Conservation (phyloP, 257 asterid species). For the Solanum bulbocastanum region DNA sequence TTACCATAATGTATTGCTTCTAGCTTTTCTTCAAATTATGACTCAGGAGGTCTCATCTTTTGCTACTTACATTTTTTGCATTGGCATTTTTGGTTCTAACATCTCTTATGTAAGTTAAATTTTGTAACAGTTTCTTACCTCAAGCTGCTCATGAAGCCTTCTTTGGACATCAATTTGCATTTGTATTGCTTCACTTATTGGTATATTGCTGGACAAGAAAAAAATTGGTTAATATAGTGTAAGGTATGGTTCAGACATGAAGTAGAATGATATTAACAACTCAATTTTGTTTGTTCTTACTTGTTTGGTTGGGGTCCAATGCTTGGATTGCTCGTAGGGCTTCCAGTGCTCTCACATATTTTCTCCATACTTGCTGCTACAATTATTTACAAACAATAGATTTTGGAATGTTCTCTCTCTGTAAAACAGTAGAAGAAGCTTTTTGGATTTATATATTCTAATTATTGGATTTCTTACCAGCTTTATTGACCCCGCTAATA, state of each 20-base stretch:
- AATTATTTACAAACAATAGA: conserved; percentile 16
- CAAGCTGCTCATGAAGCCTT: conserved; percentile 79
- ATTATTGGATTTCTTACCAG: conserved; percentile 37
- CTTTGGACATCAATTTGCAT: conserved; percentile 86
- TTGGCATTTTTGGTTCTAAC: background rate
- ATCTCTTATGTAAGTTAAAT: background rate
- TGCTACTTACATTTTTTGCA: background rate
- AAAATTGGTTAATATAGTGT: background rate
- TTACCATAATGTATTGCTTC: background rate
- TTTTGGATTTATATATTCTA: background rate
- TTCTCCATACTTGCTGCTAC: conserved; percentile 48
- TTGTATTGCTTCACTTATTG: conserved; percentile 62
- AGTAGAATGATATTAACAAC: background rate
- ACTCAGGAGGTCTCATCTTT: background rate
- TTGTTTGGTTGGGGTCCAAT: conserved; percentile 41
- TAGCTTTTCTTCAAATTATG: background rate
- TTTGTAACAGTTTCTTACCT: conserved; percentile 33
- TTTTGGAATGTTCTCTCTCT: background rate
- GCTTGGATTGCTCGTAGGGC: conserved; percentile 34
- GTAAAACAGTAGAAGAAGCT: background rate
- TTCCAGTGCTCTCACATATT: conserved; percentile 41
- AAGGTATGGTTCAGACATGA: background rate
- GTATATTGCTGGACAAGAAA: conserved; percentile 44
- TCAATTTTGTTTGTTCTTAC: conserved; percentile 22
- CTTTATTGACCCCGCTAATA: conserved; percentile 42